A percentile compares a stretch with the other conserved stretches of the same genome.
Conservation (phyloP, 768 basidiomycete genomes). For the Mycena sanguinolenta region DNA sequence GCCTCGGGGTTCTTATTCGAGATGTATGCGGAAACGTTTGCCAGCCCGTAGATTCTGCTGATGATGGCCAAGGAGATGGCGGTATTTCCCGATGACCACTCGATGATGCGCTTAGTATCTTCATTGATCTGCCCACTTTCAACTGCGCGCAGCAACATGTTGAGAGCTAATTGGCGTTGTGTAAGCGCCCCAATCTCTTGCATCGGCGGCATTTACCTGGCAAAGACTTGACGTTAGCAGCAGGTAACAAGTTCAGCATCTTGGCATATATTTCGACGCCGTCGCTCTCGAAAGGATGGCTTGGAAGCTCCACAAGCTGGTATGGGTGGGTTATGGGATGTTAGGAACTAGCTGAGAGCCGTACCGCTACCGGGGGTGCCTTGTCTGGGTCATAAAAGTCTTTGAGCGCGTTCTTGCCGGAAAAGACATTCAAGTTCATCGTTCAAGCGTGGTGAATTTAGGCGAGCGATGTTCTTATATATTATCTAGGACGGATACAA, state of each 20-base stretch:
- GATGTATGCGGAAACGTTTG: conserved; percentile 29
- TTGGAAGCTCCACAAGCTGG: conserved; percentile 35
- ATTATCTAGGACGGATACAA: not conserved
- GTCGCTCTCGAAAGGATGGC: conserved; percentile 24
- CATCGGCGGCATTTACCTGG: conserved; percentile 1
- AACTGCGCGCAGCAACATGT: conserved; percentile 31
- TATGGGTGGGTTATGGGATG: not conserved
- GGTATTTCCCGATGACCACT: conserved; percentile 34
- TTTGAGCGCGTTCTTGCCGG: conserved; percentile 21
- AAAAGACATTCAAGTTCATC: conserved; percentile 27
- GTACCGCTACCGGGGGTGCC: conserved; percentile 25
- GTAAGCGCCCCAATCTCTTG: not conserved
- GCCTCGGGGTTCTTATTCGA: conserved; percentile 32
- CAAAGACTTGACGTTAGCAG: conserved; percentile 31
- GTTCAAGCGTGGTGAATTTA: not conserved
- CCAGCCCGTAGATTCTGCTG: conserved; percentile 24
- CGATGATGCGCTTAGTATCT: conserved; percentile 29
- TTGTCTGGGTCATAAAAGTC: conserved; percentile 32
- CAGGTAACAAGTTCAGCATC: conserved; percentile 30
- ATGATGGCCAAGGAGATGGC: conserved; percentile 32
- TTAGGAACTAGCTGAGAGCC: not conserved
- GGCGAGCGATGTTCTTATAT: not conserved
- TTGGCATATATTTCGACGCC: conserved; percentile 33
- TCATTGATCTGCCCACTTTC: conserved; percentile 29
- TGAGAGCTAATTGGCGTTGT: conserved; percentile 16